Conservation (phyloP, 495 filamentous ascomycete species). For the Daldinia decipiens region DNA sequence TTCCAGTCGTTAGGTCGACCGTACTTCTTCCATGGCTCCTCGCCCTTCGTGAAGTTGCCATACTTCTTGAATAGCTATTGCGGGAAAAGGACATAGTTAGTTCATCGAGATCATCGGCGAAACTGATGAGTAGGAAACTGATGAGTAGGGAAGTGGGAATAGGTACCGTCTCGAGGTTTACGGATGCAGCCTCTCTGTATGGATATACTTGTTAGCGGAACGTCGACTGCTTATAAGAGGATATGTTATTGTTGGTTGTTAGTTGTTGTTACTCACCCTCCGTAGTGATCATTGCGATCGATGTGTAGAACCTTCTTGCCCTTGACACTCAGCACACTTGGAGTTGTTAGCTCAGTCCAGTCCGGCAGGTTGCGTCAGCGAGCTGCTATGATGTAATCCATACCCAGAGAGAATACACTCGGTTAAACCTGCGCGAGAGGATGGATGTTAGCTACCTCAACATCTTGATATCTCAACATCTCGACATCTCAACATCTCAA, state of each 20-base stretch:
- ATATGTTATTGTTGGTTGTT: background rate
- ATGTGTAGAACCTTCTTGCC: slow-evolving; percentile 99
- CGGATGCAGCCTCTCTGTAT: slow-evolving; percentile 85
- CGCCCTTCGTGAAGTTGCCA: slow-evolving; percentile 79
- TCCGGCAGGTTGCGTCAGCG: background rate
- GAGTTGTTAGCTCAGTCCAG: slow-evolving; percentile 22
- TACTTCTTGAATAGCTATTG: slow-evolving; percentile 92
- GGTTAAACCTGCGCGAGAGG: slow-evolving; percentile 76
- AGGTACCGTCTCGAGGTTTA: slow-evolving; percentile 90
- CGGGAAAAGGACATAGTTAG: slow-evolving; percentile 29
- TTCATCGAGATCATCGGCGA: slow-evolving; percentile 30
- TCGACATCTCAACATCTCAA: background rate
- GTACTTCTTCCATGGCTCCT: slow-evolving; percentile 98
- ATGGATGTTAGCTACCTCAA: background rate
- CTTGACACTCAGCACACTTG: slow-evolving; percentile 94
- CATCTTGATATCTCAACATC: too few relatives aligned
- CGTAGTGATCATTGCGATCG: slow-evolving; percentile 98
- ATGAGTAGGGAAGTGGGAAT: slow-evolving; percentile 46
- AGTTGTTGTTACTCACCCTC: slow-evolving; percentile 75
- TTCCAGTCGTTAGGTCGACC: slow-evolving; percentile 98
- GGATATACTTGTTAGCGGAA: slow-evolving; percentile 46
- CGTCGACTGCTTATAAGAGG: slow-evolving; percentile 5
- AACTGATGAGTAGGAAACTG: slow-evolving; percentile 28
- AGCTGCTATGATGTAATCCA: slow-evolving; percentile 42
- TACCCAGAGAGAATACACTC: slow-evolving; percentile 99